Evolutionary conservation across 176 grass and related monocot species (phyloP).

Genomic region (Oryza glaberrima): DNA sequence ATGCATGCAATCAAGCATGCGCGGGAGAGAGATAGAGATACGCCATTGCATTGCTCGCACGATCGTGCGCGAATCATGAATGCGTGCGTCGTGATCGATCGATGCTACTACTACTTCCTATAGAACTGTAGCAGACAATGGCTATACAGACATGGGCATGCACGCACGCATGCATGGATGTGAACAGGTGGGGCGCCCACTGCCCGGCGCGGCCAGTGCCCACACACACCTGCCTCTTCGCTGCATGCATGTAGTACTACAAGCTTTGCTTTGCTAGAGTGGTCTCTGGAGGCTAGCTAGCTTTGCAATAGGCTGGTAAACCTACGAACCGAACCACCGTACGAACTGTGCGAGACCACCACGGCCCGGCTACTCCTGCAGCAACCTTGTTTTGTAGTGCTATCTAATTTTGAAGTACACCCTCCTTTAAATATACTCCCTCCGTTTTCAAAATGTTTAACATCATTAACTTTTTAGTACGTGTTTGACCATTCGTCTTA

Average conservation of each 20-base stretch:
- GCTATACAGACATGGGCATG: background rate
- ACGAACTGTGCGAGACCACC: no score
- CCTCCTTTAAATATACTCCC: no score
- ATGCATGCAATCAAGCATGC: background rate
- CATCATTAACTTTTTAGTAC: no score
- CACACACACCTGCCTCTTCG: background rate
- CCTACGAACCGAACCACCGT: background rate
- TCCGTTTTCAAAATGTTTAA: no score
- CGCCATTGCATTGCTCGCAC: background rate
- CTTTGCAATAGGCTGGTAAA: background rate
- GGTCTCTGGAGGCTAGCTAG: background rate
- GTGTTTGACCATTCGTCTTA: no score
- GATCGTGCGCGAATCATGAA: background rate
- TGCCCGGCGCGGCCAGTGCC: background rate
- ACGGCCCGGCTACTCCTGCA: no score
- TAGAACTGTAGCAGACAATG: background rate
- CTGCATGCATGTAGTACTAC: background rate
- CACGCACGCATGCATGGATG: background rate
- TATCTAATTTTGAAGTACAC: no score
- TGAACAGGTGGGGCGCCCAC: background rate
- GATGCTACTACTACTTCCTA: no score
- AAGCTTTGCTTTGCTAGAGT: background rate
- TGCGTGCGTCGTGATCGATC: constrained; percentile 1
- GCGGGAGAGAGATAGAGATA: background rate
- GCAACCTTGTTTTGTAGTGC: no score